Conservation (phyloP, 176 grass and related monocot genomes). For the Microstegium vimineum region DNA sequence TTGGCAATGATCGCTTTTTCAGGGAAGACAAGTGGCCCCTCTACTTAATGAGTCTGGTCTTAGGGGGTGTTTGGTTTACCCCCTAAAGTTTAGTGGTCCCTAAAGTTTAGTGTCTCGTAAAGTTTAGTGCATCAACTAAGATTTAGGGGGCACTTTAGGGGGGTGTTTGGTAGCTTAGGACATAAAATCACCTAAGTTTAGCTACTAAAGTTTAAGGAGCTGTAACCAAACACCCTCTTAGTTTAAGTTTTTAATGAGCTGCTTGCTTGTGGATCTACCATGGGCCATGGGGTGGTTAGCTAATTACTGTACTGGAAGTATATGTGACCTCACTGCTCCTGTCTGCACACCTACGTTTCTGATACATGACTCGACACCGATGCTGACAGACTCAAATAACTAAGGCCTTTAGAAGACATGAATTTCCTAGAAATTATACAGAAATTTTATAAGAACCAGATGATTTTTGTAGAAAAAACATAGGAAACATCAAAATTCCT, state of each 20-base stretch:
- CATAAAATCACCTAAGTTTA: too few species aligned
- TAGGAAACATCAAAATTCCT: too few species aligned
- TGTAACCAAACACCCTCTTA: too few species aligned
- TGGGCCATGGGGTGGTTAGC: background rate
- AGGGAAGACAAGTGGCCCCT: background rate
- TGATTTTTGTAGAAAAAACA: too few species aligned
- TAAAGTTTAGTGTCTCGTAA: too few species aligned
- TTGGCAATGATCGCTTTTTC: background rate
- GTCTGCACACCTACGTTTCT: background rate
- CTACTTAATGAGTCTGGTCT: background rate
- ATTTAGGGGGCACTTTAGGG: too few species aligned
- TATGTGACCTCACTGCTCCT: background rate
- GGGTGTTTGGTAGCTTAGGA: too few species aligned
- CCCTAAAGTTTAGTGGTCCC: too few species aligned
- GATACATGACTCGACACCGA: background rate
- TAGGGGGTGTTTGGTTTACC: too few species aligned
- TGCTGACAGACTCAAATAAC: background rate
- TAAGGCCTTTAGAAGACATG: background rate
- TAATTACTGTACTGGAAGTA: too few species aligned
- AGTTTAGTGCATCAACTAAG: too few species aligned
- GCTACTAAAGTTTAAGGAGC: too few species aligned
- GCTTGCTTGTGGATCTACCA: background rate
- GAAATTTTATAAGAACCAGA: background rate
- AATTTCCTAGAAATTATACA: background rate
- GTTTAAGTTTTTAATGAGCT: background rate